Conservation (phyloP, 305 asterid genomes). For the Fraxinus latifolia region DNA sequence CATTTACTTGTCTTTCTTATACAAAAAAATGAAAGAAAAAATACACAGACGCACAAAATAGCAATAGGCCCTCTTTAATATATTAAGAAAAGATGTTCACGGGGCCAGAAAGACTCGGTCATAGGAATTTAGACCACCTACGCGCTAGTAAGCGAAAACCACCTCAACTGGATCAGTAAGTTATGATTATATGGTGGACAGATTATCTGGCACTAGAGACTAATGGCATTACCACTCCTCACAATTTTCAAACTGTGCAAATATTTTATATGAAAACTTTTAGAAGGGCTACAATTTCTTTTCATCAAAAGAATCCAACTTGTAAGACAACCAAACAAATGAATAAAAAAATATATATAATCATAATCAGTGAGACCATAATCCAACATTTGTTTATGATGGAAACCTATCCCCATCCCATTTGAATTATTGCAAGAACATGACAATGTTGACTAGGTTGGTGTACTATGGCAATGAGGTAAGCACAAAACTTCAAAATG, state of each 20-base stretch:
- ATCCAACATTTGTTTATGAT: conserved; percentile 8
- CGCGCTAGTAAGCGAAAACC: conserved; percentile 7
- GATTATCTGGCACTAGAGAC: neutral
- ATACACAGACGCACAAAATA: too few relatives aligned
- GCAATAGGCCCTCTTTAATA: too few relatives aligned
- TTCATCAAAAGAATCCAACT: conserved; percentile 6
- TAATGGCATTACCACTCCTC: neutral
- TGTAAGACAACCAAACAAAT: conserved; percentile 20
- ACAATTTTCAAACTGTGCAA: neutral
- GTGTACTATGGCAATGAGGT: conserved; percentile 15
- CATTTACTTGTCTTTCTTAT: neutral
- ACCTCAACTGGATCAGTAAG: neutral
- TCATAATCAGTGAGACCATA: conserved; percentile 1
- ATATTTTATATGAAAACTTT: neutral
- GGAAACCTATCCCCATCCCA: conserved; percentile 17
- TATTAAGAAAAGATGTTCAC: too few relatives aligned
- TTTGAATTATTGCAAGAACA: conserved; percentile 14
- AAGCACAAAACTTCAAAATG: conserved; percentile 11
- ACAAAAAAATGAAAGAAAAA: too few relatives aligned
- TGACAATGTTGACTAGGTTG: conserved; percentile 18
- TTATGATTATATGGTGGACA: neutral
- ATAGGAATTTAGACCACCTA: neutral
- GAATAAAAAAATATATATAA: neutral
- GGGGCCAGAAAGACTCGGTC: too few relatives aligned
- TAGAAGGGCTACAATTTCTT: neutral